Base-by-base conservation (phyloP, 306 rosid species). In the Sphenostylis stenocarpa region DNA sequence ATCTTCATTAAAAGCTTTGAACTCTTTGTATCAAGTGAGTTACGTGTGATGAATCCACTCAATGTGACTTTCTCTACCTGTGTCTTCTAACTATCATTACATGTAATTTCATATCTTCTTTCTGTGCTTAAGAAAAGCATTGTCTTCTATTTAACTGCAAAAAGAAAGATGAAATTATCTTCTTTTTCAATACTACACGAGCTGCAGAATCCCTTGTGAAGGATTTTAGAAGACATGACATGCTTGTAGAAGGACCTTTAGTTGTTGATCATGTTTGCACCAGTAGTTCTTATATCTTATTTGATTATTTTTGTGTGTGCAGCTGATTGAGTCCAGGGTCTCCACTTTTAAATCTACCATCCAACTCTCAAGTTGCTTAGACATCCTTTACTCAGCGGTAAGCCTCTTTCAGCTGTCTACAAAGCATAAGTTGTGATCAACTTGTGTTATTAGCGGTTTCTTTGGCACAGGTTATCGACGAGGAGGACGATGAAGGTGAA, bases 11-110 rank as follows among this genome's bases (percentile, higher is more conserved):
- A 67, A 71, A 20, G 79, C 86, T 55, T 84, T 88, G 75, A 92
- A 92, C 81, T 88, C 92, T 55, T 72, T 92, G 77, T 85, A 85
- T 85, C 93, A 88, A 89, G 97, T 92, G 33, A 65, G 84, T 70
- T 41, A 26, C 45, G 19, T 14, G 41, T 9, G 41, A 6, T 41
- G 49, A 76, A 17, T 41, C 3, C 17, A 31, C 43, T 36, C 47
- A 31, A 73, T 24, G 4, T 48, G 6, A n/a, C 10, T 36, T 34
- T 48, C 51, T 48, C 43, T 47, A 44, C 13, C 21, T 15, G 0
- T 70, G 56, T 53, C 19, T 20, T 11, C 11, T 34, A 34, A 10
- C 4, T 51, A 64, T 55, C 69, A n/a, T 43, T 55, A 65, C 28
- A 11, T 51, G 24, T 31, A 13, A 29, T 60, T 17, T 60, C 33